Evolutionary conservation across 441 rosid species (phyloP).

Genomic region (Populus hybrid): DNA sequence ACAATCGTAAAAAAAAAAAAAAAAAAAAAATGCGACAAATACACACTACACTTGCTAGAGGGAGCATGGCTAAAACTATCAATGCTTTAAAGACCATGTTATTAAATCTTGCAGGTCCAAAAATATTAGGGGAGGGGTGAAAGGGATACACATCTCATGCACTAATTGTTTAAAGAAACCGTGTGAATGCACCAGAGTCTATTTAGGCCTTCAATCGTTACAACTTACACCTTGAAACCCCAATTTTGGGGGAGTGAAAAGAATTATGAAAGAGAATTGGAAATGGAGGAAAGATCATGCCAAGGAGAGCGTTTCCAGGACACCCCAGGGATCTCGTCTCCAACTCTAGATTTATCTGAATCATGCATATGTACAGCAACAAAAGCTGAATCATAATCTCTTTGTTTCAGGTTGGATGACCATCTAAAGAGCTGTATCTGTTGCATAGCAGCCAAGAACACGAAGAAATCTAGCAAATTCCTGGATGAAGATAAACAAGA

Average conservation of each 20-base stretch:
- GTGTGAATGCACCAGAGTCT: neutral
- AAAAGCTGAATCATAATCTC: neutral
- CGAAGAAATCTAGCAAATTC: slow-evolving; percentile 74
- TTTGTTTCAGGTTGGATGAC: neutral
- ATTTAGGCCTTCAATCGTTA: neutral
- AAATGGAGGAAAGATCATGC: neutral
- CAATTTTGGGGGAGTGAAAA: slow-evolving; percentile 3
- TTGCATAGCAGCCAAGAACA: slow-evolving; percentile 78
- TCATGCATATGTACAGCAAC: slow-evolving; percentile 8
- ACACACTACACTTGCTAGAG: neutral
- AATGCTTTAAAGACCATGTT: neutral
- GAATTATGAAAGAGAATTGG: slow-evolving; percentile 8
- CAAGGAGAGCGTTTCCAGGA: neutral
- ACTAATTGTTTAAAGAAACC: neutral
- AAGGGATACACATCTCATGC: neutral
- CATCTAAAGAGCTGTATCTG: slow-evolving; percentile 31
- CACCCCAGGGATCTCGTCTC: neutral
- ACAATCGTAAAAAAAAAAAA: no score
- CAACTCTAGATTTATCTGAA: neutral
- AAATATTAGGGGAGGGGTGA: neutral
- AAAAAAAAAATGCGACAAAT: no score
- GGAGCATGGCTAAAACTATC: neutral
- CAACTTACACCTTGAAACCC: neutral
- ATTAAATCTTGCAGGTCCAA: neutral
- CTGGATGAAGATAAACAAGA: slow-evolving; percentile 33